Conservation (phyloP, 768 basidiomycete species). For the Suillus americanus region DNA sequence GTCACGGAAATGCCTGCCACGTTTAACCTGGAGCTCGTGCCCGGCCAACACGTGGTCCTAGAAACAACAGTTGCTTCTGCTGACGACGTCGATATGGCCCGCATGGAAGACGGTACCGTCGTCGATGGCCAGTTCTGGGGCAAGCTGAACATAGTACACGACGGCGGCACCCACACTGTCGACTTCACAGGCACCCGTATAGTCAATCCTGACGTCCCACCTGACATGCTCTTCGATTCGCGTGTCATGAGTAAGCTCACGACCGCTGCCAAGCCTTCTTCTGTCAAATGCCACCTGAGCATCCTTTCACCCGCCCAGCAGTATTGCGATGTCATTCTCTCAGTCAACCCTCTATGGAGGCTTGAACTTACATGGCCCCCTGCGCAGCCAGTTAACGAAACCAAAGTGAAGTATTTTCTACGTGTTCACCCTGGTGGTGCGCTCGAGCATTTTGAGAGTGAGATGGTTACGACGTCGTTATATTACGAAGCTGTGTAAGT, state of each 20-base stretch:
- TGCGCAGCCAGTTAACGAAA: conserved; percentile 62
- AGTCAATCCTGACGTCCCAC: conserved; percentile 58
- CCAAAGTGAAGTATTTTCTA: conserved; percentile 81
- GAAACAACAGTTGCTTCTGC: conserved; percentile 77
- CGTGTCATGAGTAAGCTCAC: conserved; percentile 77
- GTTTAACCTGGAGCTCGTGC: conserved; percentile 78
- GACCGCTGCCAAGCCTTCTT: conserved; percentile 68
- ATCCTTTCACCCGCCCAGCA: conserved; percentile 72
- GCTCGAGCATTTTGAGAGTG: conserved; percentile 82
- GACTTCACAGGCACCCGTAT: conserved; percentile 83
- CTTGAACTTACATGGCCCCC: conserved; percentile 77
- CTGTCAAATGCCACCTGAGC: conserved; percentile 75
- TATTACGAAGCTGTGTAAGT: conserved; percentile 87
- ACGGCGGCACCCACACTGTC: conserved; percentile 73
- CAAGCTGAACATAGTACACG: conserved; percentile 79
- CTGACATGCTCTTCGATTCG: conserved; percentile 74
- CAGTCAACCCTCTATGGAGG: conserved; percentile 74
- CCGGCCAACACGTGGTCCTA: conserved; percentile 77
- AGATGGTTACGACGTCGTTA: conserved; percentile 74
- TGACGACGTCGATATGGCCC: conserved; percentile 86
- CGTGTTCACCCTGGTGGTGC: conserved; percentile 85
- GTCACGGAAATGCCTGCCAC: conserved; percentile 85
- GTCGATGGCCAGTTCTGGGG: conserved; percentile 90
- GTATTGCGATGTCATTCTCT: conserved; percentile 77
- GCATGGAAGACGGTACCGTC: conserved; percentile 85